Evolutionary conservation across 352 stramenopile genomes (phyloP).

Genomic region (Elongisporangium undulatum): DNA sequence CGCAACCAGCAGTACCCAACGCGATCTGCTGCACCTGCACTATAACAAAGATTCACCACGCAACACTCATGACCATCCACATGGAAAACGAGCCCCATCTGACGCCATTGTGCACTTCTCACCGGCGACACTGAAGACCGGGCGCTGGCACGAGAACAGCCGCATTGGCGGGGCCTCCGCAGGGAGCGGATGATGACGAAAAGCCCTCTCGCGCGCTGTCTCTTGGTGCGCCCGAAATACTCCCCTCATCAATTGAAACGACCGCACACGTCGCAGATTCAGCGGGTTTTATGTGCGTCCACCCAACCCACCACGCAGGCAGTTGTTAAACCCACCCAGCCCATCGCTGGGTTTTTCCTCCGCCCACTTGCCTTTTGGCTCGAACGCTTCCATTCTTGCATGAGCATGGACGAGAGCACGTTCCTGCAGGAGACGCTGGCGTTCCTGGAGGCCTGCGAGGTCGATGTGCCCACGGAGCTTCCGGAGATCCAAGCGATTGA

Average conservation of each 20-base stretch:
- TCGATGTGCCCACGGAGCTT: background rate
- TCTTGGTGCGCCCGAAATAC: background rate
- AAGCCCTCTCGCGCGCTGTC: background rate
- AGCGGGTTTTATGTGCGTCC: background rate
- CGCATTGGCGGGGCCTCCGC: background rate
- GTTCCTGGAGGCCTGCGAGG: background rate
- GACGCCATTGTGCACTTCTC: background rate
- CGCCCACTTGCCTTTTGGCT: background rate
- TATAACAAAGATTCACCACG: background rate
- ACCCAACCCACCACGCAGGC: too few relatives aligned
- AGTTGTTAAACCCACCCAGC: background rate
- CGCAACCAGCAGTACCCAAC: background rate
- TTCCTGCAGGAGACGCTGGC: background rate
- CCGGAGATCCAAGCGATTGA: background rate
- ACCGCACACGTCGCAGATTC: background rate
- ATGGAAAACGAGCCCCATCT: background rate
- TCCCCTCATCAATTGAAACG: background rate
- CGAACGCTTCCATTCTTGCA: background rate
- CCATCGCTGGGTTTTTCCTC: background rate
- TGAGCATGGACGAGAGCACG: background rate
- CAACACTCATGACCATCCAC: background rate
- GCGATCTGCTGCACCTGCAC: background rate
- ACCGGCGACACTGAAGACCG: background rate
- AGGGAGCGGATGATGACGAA: background rate
- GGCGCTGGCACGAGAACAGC: background rate